Percentiles rank a stretch among this genome's conserved stretches.
Evolutionary conservation across 306 rosid genomes (phyloP).

Genomic region (Dicorynia guianensis): DNA sequence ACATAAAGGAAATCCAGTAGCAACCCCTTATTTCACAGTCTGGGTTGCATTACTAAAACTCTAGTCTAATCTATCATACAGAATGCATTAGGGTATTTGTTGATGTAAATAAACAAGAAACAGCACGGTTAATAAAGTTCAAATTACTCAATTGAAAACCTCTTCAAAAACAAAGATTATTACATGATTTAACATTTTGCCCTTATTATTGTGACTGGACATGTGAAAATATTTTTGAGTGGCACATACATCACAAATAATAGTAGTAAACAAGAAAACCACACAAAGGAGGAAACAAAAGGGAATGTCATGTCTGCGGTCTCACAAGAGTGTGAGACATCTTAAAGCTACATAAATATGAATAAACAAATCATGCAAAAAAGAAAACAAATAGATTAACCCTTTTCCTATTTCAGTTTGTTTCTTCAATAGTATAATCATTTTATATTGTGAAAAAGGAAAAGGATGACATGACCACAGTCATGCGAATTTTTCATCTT

Average conservation of each 20-base stretch:
- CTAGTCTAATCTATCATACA: not conserved
- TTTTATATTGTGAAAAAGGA: not conserved
- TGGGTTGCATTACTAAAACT: not conserved
- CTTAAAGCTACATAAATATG: not conserved
- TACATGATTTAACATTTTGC: not conserved
- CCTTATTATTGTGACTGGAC: not conserved
- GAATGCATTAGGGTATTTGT: not conserved
- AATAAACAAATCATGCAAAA: not conserved
- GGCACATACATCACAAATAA: not conserved
- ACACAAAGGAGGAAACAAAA: not conserved
- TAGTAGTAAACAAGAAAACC: not conserved
- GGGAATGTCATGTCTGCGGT: not conserved
- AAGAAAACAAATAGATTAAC: not conserved
- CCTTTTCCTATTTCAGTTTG: not conserved
- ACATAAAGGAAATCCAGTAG: not conserved
- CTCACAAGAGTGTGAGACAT: not conserved
- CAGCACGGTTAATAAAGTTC: not conserved
- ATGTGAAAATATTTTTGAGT: not conserved
- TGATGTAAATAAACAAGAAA: not conserved
- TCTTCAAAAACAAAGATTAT: not conserved
- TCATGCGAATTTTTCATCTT: not conserved
- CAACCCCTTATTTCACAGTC: not conserved
- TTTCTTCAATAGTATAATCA: not conserved
- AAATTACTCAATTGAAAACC: not conserved
- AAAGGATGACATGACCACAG: not conserved